A percentile compares a stretch with the other conserved stretches of the same genome.
phyloP scores from a whole-genome alignment of 805 yeast species.

The Starmerella gropengiesseri region DNA sequence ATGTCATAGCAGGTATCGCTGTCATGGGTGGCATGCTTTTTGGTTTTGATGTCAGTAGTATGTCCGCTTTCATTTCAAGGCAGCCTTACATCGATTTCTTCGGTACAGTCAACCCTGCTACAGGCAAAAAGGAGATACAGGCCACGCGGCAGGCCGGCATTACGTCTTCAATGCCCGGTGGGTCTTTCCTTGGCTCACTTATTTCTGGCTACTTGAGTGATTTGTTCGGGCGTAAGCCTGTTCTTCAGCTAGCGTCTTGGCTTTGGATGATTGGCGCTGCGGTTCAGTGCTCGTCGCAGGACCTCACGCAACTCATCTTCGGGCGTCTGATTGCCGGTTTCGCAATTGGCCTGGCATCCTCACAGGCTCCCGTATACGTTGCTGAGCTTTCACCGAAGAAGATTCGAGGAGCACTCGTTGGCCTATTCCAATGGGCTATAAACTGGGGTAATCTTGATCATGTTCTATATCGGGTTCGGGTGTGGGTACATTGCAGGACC shows the following conservation, averaged over 20 bases:
- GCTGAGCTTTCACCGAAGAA: constrained; percentile 54
- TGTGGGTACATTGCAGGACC: constrained; percentile 33
- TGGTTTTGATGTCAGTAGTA: constrained; percentile 72
- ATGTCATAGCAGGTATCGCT: constrained; percentile 44
- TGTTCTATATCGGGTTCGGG: constrained; percentile 48
- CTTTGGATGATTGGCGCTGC: constrained; percentile 56
- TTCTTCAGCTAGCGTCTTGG: constrained; percentile 43
- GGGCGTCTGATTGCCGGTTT: constrained; percentile 54
- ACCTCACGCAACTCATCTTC: constrained; percentile 37
- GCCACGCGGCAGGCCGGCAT: constrained; percentile 50
- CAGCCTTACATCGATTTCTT: constrained; percentile 43
- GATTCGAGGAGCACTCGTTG: constrained; percentile 51
- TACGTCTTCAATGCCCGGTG: constrained; percentile 67
- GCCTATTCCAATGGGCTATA: constrained; percentile 51
- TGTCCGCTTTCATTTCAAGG: constrained; percentile 54
- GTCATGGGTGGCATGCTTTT: constrained; percentile 61
- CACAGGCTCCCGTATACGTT: constrained; percentile 56
- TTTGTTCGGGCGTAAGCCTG: constrained; percentile 44
- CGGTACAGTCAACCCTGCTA: constrained; percentile 41
- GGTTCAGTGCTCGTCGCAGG: constrained; percentile 39
- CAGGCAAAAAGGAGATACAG: constrained; percentile 12
- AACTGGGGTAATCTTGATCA: constrained; percentile 53
- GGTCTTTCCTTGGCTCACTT: constrained; percentile 62
- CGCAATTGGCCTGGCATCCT: constrained; percentile 56
- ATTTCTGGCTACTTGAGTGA: constrained; percentile 43